Conservation (phyloP, 1,139 yeast species). For the Suhomyces kunorum region DNA sequence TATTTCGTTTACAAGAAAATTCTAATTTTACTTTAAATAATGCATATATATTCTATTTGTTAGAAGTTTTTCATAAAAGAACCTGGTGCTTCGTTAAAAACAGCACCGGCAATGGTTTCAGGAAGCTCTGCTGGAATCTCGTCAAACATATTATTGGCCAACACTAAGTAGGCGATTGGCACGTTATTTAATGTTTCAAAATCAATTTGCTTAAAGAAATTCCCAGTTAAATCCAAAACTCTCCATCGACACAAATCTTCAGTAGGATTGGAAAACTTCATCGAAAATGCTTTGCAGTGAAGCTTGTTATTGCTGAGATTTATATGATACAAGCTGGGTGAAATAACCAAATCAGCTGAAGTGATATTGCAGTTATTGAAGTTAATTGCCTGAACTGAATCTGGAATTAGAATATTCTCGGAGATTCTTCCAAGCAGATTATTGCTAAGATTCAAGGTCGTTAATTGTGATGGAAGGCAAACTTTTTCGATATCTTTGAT, state of each 20-base stretch:
- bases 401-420: slow-evolving; percentile 10
- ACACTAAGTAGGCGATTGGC: slow-evolving; percentile 12
- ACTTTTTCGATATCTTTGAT: slow-evolving; percentile 5
- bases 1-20: no score
- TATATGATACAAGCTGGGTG: slow-evolving; percentile 5
- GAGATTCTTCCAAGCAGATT: slow-evolving; percentile 10
- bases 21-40: no score
- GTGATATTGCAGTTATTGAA: slow-evolving; percentile 13
- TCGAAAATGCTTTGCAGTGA: slow-evolving; percentile 13
- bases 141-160: slow-evolving; percentile 17
- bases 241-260: neutral
- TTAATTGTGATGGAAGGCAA: slow-evolving; percentile 6
- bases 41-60: neutral
- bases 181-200: slow-evolving; percentile 7
- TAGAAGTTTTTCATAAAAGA: slow-evolving; percentile 13
- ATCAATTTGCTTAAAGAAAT: slow-evolving; percentile 15
- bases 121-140: slow-evolving; percentile 12
- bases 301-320: slow-evolving; percentile 15
- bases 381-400: slow-evolving; percentile 5
- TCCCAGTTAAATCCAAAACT: slow-evolving; percentile 15
- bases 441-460: slow-evolving; percentile 10
- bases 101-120: slow-evolving; percentile 9
- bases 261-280: neutral
- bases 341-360: slow-evolving; percentile 8
- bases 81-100: slow-evolving; percentile 14